phyloP scores from a whole-genome alignment of 352 stramenopile genomes.

The Pythium chondricola region DNA sequence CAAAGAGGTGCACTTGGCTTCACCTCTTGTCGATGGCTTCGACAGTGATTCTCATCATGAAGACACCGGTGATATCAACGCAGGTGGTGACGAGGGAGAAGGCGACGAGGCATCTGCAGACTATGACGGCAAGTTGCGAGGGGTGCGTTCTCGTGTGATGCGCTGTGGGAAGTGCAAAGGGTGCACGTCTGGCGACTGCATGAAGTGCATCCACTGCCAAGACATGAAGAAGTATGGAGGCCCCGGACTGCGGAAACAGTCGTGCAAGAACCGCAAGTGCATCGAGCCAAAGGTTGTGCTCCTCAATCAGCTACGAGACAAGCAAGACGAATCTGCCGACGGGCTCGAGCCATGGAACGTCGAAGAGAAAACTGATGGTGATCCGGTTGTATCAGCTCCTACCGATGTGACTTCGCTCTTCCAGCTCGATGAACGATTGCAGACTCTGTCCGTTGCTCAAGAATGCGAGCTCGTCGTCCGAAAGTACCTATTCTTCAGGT shows the following conservation, averaged over 20 bases:
- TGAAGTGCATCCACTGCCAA: slow-evolving; percentile 70
- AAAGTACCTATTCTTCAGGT: slow-evolving; percentile 44
- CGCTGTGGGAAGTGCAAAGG: slow-evolving; percentile 69
- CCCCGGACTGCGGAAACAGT: slow-evolving; percentile 73
- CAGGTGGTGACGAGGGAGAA: slow-evolving; percentile 1
- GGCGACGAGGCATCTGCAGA: slow-evolving; percentile 30
- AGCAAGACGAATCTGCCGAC: slow-evolving; percentile 36
- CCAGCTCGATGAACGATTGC: slow-evolving; percentile 8
- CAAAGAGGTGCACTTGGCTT: too few relatives aligned
- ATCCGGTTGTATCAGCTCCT: slow-evolving; percentile 17
- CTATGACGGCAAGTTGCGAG: slow-evolving; percentile 28
- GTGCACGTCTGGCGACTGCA: slow-evolving; percentile 62
- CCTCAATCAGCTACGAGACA: slow-evolving; percentile 46
- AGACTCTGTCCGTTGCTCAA: slow-evolving; percentile 34
- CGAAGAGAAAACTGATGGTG: too few relatives aligned
- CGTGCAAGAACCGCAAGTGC: slow-evolving; percentile 74
- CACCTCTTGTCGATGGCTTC: too few relatives aligned
- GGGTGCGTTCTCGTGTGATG: slow-evolving; percentile 53
- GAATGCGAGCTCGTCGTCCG: slow-evolving; percentile 56
- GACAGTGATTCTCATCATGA: too few relatives aligned
- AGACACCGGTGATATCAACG: slow-evolving; percentile 3
- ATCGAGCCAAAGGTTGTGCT: slow-evolving; percentile 62
- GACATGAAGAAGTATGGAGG: slow-evolving; percentile 87
- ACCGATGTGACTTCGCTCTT: slow-evolving; percentile 6
- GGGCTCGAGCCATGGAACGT: too few relatives aligned